A percentile compares a stretch with the other conserved stretches of the same genome.
Evolutionary conservation across 1,284 basidiomycete genomes (phyloP).

Genomic region (Porodaedalea pini): DNA sequence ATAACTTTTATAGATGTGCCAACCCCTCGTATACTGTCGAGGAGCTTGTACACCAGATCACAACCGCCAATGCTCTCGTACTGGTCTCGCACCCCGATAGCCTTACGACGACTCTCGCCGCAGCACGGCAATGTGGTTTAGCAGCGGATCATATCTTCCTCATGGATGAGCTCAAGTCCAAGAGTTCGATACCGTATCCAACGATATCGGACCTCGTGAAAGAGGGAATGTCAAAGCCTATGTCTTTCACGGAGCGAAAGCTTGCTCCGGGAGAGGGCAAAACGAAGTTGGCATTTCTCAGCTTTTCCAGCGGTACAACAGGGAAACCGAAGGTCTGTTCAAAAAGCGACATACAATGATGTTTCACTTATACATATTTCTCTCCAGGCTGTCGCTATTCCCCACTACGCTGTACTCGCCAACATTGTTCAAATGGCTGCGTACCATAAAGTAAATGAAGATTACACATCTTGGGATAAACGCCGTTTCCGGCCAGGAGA

Average conservation of each 20-base stretch:
- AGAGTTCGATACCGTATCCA: slow-evolving; percentile 19
- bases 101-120: slow-evolving; percentile 48
- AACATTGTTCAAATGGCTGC: slow-evolving; percentile 61
- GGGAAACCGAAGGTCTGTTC: slow-evolving; percentile 69
- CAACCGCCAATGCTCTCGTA: slow-evolving; percentile 50
- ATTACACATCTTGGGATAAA: slow-evolving; percentile 28
- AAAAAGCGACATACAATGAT: background rate
- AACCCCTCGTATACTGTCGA: slow-evolving; percentile 67
- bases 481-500: slow-evolving; percentile 52
- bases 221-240: slow-evolving; percentile 44
- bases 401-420: slow-evolving; percentile 64
- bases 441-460: slow-evolving; percentile 48
- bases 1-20: slow-evolving; percentile 42
- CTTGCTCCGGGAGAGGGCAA: slow-evolving; percentile 62
- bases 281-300: slow-evolving; percentile 68
- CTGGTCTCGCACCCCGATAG: slow-evolving; percentile 57
- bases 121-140: slow-evolving; percentile 49
- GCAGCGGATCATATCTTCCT: slow-evolving; percentile 52
- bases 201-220: slow-evolving; percentile 54
- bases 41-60: slow-evolving; percentile 65
- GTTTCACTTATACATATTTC: slow-evolving; percentile 2
- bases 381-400: slow-evolving; percentile 60
- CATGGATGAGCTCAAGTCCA: slow-evolving; percentile 35
- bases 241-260: slow-evolving; percentile 45
- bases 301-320: slow-evolving; percentile 81